A percentile compares a stretch with the other conserved stretches of the same genome.
Conservation (phyloP, 2,329 filamentous ascomycete species). For the Furcasterigmium sp. region DNA sequence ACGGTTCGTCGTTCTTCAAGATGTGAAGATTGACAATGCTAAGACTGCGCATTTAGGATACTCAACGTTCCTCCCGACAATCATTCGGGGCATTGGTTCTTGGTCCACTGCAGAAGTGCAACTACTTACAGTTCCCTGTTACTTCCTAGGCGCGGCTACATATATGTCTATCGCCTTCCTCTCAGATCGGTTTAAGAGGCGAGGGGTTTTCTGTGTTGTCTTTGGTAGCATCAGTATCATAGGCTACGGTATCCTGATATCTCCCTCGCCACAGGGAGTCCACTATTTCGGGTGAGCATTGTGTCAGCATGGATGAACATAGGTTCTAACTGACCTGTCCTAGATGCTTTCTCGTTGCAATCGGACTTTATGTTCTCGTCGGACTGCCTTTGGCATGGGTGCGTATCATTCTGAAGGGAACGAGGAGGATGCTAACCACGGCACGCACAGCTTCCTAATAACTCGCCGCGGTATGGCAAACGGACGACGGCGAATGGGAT, state of each 20-base stretch:
- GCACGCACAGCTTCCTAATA: conserved; percentile 34
- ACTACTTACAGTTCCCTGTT: conserved; percentile 61
- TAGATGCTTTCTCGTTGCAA: conserved; percentile 65
- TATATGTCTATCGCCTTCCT: conserved; percentile 63
- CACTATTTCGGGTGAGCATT: conserved; percentile 24
- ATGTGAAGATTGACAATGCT: too few species aligned
- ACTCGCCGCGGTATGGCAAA: conserved; percentile 71
- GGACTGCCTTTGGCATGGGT: conserved; percentile 52
- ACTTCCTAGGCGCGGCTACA: conserved; percentile 58
- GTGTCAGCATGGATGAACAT: too few species aligned
- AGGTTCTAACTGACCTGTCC: not conserved
- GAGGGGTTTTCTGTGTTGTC: conserved; percentile 46
- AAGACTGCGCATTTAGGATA: conserved; percentile 38
- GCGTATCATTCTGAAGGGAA: conserved; percentile 10
- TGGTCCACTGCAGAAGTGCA: conserved; percentile 52
- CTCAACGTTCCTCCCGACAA: conserved; percentile 59
- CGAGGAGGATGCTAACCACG: not conserved
- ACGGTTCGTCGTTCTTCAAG: conserved; percentile 33
- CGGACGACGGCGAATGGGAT: conserved; percentile 66
- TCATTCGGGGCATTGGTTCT: conserved; percentile 51
- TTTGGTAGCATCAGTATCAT: conserved; percentile 49
- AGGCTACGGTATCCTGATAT: conserved; percentile 54
- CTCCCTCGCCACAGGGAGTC: conserved; percentile 38
- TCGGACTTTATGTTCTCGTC: conserved; percentile 61
- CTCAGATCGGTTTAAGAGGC: conserved; percentile 58